Conservation (phyloP, 2,329 filamentous ascomycete species). For the Pseudocercospora musae region DNA sequence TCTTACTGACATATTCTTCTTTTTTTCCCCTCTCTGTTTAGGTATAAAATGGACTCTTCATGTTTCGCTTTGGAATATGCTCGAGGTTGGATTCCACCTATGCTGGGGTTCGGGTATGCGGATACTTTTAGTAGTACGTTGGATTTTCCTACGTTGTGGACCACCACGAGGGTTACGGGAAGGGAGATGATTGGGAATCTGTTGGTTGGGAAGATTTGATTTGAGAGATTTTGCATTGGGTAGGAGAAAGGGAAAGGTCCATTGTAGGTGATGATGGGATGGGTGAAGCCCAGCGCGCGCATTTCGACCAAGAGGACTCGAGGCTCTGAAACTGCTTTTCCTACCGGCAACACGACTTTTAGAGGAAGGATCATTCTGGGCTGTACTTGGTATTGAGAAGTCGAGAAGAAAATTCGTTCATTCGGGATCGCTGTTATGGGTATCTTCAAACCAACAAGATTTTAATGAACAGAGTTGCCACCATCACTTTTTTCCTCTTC, state of each 20-base stretch:
- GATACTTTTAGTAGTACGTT: constrained; percentile 77
- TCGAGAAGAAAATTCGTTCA: no score
- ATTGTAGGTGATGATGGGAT: no score
- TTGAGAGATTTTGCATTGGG: no score
- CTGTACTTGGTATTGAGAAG: no score
- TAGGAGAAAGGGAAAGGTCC: background rate
- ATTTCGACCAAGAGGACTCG: no score
- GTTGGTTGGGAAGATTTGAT: constrained; percentile 66
- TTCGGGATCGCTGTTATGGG: background rate
- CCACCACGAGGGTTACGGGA: constrained; percentile 70
- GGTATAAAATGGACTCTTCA: constrained; percentile 70
- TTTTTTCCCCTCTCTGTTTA: background rate
- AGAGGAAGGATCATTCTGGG: no score
- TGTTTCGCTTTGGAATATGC: constrained; percentile 85
- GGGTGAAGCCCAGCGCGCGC: no score
- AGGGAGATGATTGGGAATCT: constrained; percentile 74
- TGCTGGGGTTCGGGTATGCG: constrained; percentile 86
- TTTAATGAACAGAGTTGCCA: background rate
- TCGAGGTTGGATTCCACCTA: constrained; percentile 85
- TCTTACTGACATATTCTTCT: no score
- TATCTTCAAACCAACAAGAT: background rate
- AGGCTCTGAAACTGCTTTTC: no score
- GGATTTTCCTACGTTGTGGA: constrained; percentile 81
- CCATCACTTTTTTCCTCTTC: background rate
- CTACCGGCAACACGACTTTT: no score